Evolutionary conservation across 139 green algal species (phyloP), one percentile per base, ranked within the genome.

Genomic region (Volvox africanus): DNA sequence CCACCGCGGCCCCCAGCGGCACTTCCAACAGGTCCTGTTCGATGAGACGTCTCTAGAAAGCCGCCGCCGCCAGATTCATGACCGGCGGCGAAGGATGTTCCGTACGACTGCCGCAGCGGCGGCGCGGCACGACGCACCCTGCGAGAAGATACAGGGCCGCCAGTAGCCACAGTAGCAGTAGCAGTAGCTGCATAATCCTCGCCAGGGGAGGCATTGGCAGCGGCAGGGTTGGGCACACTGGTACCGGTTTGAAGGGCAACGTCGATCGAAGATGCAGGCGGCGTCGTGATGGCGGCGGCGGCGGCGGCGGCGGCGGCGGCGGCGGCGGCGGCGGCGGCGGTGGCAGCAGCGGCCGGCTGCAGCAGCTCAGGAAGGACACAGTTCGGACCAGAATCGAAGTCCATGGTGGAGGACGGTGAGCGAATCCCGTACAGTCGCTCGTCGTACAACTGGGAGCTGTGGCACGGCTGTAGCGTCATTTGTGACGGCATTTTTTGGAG

Each of bases 371-470:
- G 6, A 30, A 61, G 33, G 76, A 84, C 20, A 44, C 36, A 68
- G 37, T 67, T 84, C 16, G 78, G 37, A 24, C 80, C 80, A 12
- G 32, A 67, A 44, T 86, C 80, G 50, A 86, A 86, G 22, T 86
- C 80, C 80, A 86, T 86, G 26, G 78, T 84, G 3, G 78, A 84
- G 1, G 36, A 68, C 13, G 78, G 78, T 0, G 78, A 84, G 16
- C 18, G 37, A 44, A 68, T 84, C 11, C 78, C 24, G 75, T 81
- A 55, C 32, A 81, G 44, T 1, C 33, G 71, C 28, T 79, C 26
- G 22, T 79, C 18, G 16, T n/a, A 30, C 71, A 20, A 30, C 71
- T 9, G 65, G 21, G 21, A 28, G 65, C 24, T 28, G 65, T 73
- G 65, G 65, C 65, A 30, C 65, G 21, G 65, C 65, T 30, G 65